Conservation (phyloP, 2,329 filamentous ascomycete species). For the Colletotrichum liriopes region DNA sequence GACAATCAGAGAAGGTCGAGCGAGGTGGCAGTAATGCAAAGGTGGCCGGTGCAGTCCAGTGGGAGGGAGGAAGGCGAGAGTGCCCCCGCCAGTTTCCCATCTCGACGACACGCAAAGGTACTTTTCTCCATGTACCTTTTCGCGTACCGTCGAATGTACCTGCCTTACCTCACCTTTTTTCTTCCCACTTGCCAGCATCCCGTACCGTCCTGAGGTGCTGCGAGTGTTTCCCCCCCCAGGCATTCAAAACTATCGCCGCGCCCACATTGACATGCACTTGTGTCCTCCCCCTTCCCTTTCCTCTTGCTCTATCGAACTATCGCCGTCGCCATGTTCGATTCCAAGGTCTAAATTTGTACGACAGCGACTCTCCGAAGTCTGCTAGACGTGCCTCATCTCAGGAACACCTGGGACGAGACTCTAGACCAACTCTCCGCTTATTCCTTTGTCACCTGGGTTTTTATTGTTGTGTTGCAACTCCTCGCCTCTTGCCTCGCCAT, state of each 20-base stretch:
- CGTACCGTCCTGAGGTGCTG: constrained; percentile 10
- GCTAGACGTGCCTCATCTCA: constrained; percentile 54
- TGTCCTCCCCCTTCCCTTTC: constrained; percentile 56
- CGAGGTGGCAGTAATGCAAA: constrained; percentile 1
- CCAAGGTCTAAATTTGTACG: constrained; percentile 63
- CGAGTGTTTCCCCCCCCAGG: constrained; percentile 29
- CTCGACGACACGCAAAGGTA: constrained; percentile 1
- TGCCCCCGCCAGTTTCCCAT: constrained; percentile 1
- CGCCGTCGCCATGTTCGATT: constrained; percentile 69
- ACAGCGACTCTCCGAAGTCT: constrained; percentile 71
- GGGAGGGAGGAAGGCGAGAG: background rate
- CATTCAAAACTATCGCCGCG: constrained; percentile 54
- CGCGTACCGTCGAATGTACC: background rate
- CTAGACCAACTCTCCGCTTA: constrained; percentile 54
- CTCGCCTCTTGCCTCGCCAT: constrained; percentile 39
- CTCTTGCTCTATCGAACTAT: constrained; percentile 62
- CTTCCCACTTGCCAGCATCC: constrained; percentile 4
- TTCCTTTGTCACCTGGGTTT: constrained; percentile 46
- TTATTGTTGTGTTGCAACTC: constrained; percentile 40
- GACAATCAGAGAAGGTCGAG: background rate
- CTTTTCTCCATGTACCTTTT: constrained; percentile 8
- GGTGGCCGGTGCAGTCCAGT: constrained; percentile 6
- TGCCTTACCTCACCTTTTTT: background rate
- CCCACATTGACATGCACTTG: constrained; percentile 49
- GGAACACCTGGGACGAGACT: constrained; percentile 48